phyloP scores from a whole-genome alignment of 2,329 filamentous ascomycete genomes.

The Sporothrix luriei region DNA sequence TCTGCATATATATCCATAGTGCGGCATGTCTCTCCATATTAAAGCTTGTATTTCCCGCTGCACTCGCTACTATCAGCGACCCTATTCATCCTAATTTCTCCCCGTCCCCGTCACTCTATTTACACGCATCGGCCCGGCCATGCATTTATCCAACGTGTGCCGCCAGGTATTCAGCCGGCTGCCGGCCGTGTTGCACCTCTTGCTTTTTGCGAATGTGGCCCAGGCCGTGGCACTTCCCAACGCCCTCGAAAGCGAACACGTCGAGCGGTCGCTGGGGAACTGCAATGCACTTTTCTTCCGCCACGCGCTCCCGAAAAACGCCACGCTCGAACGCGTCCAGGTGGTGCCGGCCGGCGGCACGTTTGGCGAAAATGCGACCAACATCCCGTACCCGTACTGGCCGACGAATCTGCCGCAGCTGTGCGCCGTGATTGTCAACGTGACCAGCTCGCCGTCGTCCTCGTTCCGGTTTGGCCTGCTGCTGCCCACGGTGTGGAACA shows the following conservation, averaged over 20 bases:
- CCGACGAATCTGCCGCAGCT: slow-evolving; percentile 42
- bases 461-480: slow-evolving; percentile 44
- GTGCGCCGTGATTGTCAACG: slow-evolving; percentile 42
- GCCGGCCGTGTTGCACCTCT: not conserved
- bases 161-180: not conserved
- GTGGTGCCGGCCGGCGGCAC: slow-evolving; percentile 35
- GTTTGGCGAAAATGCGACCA: slow-evolving; percentile 37
- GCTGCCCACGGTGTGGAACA: slow-evolving; percentile 42
- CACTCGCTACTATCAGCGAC: not conserved
- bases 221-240: not conserved
- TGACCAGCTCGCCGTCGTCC: slow-evolving; percentile 39
- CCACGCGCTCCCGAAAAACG: slow-evolving; percentile 19
- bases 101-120: not conserved
- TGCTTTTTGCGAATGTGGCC: not conserved
- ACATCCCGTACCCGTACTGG: slow-evolving; percentile 39
- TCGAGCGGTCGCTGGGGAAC: not conserved
- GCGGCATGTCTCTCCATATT: not conserved
- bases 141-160: not conserved
- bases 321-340: slow-evolving; percentile 31
- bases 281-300: slow-evolving; percentile 22
- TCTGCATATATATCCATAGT: not conserved
- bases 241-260: not conserved
- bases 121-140: not conserved
- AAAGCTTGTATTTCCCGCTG: not conserved
- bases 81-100: not conserved